Conservation (phyloP, 768 basidiomycete species). For the Saitozyma sp. region DNA sequence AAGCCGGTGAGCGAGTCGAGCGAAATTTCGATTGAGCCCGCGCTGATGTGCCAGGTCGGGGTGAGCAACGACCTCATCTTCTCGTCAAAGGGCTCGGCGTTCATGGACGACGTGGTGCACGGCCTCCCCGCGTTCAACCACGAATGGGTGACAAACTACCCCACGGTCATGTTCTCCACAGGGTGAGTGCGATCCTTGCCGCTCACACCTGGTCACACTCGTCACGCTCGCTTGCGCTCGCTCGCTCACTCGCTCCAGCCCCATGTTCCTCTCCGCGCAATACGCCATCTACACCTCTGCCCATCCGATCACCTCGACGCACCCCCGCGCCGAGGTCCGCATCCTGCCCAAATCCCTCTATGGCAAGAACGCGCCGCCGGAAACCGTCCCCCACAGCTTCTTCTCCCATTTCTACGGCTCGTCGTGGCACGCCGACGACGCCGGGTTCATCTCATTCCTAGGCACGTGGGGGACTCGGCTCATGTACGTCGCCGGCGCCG, state of each 20-base stretch:
- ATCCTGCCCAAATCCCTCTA: slow-evolving; percentile 96
- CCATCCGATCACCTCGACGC: slow-evolving; percentile 55
- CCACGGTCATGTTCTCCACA: slow-evolving; percentile 99
- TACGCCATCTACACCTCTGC: slow-evolving; percentile 72
- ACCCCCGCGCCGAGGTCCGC: slow-evolving; percentile 64
- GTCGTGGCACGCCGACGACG: slow-evolving; percentile 97
- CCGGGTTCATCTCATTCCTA: slow-evolving; percentile 93
- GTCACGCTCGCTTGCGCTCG: neutral
- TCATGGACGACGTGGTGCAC: slow-evolving; percentile 90
- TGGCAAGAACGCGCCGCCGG: slow-evolving; percentile 86
- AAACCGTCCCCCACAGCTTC: slow-evolving; percentile 84
- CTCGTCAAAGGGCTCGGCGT: slow-evolving; percentile 76
- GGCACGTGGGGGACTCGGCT: slow-evolving; percentile 80
- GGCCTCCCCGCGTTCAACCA: slow-evolving; percentile 89
- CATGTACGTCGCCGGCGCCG: slow-evolving; percentile 68
- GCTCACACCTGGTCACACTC: slow-evolving; percentile 1
- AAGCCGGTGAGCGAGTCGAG: slow-evolving; percentile 61
- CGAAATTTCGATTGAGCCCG: neutral
- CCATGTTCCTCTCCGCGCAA: slow-evolving; percentile 96
- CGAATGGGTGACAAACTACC: slow-evolving; percentile 92
- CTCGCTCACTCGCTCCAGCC: slow-evolving; percentile 55
- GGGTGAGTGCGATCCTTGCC: slow-evolving; percentile 51
- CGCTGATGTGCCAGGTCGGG: slow-evolving; percentile 62
- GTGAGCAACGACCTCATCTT: slow-evolving; percentile 98
- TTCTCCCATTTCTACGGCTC: slow-evolving; percentile 98